Base-by-base conservation (phyloP, 202 grass and related monocot genomes). In the Panicum hallii region DNA sequence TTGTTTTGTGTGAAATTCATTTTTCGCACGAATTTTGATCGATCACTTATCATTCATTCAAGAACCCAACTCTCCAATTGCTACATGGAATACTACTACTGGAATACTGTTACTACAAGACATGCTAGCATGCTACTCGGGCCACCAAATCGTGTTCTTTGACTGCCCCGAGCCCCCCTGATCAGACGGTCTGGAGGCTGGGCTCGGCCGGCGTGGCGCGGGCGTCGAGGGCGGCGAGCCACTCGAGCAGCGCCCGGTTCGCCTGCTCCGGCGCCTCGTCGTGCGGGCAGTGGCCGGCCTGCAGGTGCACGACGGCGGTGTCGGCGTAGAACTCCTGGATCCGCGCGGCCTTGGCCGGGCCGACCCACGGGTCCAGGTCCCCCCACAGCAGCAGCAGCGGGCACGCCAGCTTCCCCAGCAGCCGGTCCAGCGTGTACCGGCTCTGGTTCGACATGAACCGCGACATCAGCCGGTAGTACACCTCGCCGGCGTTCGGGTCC, bases 371-470 rank as follows among this genome's bases (percentile, higher is more conserved):
- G 84, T 95, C 96, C 16, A 95, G 86, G 79, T 94, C 93, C 2
- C 93, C 96, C 96, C 96, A 98, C 73, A 99, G 82, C 72, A 95
- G 91, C 82, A 95, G 87, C 78, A 99, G 87, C 49, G 96, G 93
- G 74, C 93, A 99, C 52, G 84, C 54, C 15, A 99, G 84, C 86
- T 89, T 94, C 82, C 75, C 80, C 56, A 99, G 84, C 75, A 94
- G 77, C 48, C 57, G 87, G 84, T 99, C 93, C 44, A 99, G 88
- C 16, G 93, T 95, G 86, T 94, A 99, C 88, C 88, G 91, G 56
- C 90, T 95, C 76, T 99, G 96, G 79, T 99, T 99, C 47, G 86
- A 83, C 96, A 95, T 92, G 86, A 95, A 95, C 28, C 86, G 79
- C 34, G 91, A 92, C 96, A 95, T 95, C 36, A 95, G 81, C 85